Conservation (phyloP, 164 flowering plant genomes). For the Chimonanthus salicifolius region DNA sequence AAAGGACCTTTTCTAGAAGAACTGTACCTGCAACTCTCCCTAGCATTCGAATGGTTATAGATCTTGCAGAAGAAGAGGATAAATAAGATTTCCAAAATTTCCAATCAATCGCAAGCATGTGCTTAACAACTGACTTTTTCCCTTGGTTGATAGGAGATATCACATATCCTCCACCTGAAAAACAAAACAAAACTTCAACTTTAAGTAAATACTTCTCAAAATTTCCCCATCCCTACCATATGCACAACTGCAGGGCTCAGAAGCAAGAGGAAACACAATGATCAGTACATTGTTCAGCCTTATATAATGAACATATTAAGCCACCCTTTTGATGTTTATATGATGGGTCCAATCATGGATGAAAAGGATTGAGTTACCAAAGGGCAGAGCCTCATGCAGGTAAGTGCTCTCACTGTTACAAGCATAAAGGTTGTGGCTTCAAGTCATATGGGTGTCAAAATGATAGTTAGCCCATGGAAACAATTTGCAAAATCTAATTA, state of each 20-base stretch:
- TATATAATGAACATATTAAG: neutral
- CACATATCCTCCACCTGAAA: slow-evolving; percentile 91
- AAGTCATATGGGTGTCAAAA: no score
- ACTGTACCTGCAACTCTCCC: slow-evolving; percentile 72
- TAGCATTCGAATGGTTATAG: slow-evolving; percentile 72
- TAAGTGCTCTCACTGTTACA: no score
- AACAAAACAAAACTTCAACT: neutral
- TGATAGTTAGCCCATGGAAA: no score
- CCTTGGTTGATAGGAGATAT: slow-evolving; percentile 68
- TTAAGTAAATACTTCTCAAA: neutral
- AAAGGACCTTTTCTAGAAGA: neutral
- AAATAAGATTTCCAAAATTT: slow-evolving; percentile 70
- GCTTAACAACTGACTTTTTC: slow-evolving; percentile 70
- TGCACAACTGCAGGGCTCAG: neutral
- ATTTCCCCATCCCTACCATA: neutral
- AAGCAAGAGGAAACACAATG: neutral
- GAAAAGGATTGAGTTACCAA: neutral
- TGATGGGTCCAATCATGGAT: neutral
- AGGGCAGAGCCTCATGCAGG: no score
- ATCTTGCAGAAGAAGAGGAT: slow-evolving; percentile 43
- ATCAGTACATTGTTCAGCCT: neutral
- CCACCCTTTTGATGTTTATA: neutral
- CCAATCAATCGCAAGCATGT: slow-evolving; percentile 97
- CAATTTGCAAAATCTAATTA: no score
- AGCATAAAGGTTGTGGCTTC: no score